These are phyloP conservation scores for Discostella pseudostelligera DNA, from an alignment of 108 stramenopile genomes.

Conservation along the genomic window DNA sequence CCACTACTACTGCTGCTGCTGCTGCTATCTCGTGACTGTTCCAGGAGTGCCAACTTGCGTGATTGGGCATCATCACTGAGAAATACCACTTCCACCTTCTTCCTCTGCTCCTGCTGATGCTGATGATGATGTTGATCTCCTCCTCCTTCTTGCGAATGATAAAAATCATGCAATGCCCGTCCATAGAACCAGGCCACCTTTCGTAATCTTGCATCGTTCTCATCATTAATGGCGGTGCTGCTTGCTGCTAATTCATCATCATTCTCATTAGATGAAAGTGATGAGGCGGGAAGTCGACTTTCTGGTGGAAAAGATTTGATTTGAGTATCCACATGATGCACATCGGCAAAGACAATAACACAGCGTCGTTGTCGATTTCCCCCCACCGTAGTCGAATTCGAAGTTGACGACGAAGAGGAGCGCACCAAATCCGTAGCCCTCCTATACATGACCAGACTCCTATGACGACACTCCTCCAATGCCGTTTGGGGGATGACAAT, in stretches of 20 bases:
- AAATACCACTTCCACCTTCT: slow-evolving; percentile 60
- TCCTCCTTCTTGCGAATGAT: slow-evolving; percentile 7
- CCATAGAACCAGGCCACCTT: slow-evolving; percentile 70
- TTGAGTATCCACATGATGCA: slow-evolving; percentile 75
- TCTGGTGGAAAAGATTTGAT: too few species aligned
- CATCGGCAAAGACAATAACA: slow-evolving; percentile 79
- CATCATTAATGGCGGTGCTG: slow-evolving; percentile 58
- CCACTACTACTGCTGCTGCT: too few species aligned
- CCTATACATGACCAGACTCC: slow-evolving; percentile 73
- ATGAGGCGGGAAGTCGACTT: too few species aligned
- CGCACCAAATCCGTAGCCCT: slow-evolving; percentile 71
- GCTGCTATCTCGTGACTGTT: slow-evolving; percentile 21
- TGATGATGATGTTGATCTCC: slow-evolving; percentile 4
- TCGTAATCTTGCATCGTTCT: slow-evolving; percentile 79
- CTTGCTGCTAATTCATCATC: slow-evolving; percentile 11
- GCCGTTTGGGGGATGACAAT: slow-evolving; percentile 86
- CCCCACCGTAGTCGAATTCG: slow-evolving; percentile 6
- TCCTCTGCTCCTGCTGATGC: slow-evolving; percentile 10
- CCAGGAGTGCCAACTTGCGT: slow-evolving; percentile 46
- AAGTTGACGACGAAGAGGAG: slow-evolving; percentile 32
- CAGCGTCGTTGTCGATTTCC: slow-evolving; percentile 26
- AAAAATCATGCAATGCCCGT: slow-evolving; percentile 36
- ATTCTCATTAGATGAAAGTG: slow-evolving; percentile 1
- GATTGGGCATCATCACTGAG: slow-evolving; percentile 76
- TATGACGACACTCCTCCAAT: slow-evolving; percentile 70